Evolutionary conservation across 2,329 filamentous ascomycete genomes (phyloP), one percentile per base, ranked within the genome.

Genomic region (Nemania diffusa): DNA sequence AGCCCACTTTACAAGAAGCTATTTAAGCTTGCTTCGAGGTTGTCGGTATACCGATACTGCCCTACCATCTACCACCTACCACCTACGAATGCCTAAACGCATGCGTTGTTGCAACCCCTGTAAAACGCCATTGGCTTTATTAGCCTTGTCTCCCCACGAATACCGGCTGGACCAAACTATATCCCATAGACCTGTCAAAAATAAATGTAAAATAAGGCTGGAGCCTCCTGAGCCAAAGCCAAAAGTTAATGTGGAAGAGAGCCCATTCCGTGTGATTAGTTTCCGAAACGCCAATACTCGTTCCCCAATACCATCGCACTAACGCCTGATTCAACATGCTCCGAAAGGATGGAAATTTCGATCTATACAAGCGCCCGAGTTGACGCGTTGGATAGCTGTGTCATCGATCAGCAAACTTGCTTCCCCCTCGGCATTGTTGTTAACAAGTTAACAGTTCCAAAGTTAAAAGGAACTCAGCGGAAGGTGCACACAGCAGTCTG

Each of bases 11-110:
- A 40, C 5, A 50, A 17, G 29, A 62, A 59, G 57, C 22, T 15
- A 20, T 44, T 62, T 27, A 37, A 50, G 55, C 51, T 69, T 62
- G 65, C 67, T 64, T 51, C 58, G 57, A 29, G 68, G 62, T 48
- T 51, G 32, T 48, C 70, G 71, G 69, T 72, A 74, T 70, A 64
- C 59, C 20, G 50, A 64, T 37, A 68, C 59, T 56, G 44, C 40
- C 59, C 67, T 26, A 53, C 48, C 26, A 56, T 67, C 24, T 52
- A 59, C 68, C 59, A n/a, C n/a, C n/a, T n/a, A n/a, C n/a, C n/a
- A n/a, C n/a, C n/a, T n/a, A n/a, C n/a, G n/a, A 62, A 59, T 57
- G 57, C 64, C 52, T 24, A 26, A 34, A 61, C 48, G 58, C 56
- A 68, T 66, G 53, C 52, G 20, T 50, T 44, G 24, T 44, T 32